A percentile compares a stretch with the other conserved stretches of the same genome.
These are phyloP conservation scores for Phytophthora nicotianae DNA, from an alignment of 352 stramenopile genomes.

Conservation along the genomic window DNA sequence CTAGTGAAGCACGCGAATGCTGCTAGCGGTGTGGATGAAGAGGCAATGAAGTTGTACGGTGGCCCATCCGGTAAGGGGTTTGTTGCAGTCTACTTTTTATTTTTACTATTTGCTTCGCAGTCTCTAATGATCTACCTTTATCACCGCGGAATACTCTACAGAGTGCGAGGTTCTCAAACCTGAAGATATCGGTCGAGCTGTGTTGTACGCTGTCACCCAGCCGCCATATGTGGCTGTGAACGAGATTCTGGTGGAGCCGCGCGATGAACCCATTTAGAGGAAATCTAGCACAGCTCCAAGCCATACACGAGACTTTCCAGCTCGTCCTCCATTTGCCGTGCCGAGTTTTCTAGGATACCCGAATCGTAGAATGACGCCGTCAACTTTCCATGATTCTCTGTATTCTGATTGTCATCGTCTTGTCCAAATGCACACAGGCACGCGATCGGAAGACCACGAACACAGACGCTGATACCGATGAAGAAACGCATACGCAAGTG, in stretches of 20 bases:
- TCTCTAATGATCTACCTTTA: slow-evolving; percentile 23
- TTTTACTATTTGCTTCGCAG: slow-evolving; percentile 17
- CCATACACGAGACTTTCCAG: slow-evolving; percentile 52
- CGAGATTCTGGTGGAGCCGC: slow-evolving; percentile 90
- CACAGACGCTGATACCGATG: slow-evolving; percentile 50
- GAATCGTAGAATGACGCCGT: slow-evolving; percentile 44
- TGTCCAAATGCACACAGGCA: slow-evolving; percentile 63
- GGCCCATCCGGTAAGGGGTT: slow-evolving; percentile 44
- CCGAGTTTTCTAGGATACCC: slow-evolving; percentile 44
- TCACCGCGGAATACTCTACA: slow-evolving; percentile 26
- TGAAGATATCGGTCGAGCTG: slow-evolving; percentile 83
- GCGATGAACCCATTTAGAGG: slow-evolving; percentile 80
- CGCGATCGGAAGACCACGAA: slow-evolving; percentile 57
- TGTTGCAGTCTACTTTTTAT: slow-evolving; percentile 9
- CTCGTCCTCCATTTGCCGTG: slow-evolving; percentile 50
- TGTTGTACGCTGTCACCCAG: slow-evolving; percentile 89
- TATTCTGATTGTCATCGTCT: slow-evolving; percentile 31
- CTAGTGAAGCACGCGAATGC: slow-evolving; percentile 86
- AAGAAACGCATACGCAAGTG: slow-evolving; percentile 61
- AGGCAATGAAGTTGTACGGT: slow-evolving; percentile 80
- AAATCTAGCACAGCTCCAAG: slow-evolving; percentile 38
- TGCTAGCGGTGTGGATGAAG: slow-evolving; percentile 68
- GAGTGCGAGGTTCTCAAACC: slow-evolving; percentile 84
- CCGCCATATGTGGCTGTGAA: slow-evolving; percentile 90
- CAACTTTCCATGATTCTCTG: slow-evolving; percentile 25